Evolutionary conservation across 2,329 filamentous ascomycete species (phyloP), one percentile per base, ranked within the genome.

Genomic region (Epichloe sylvatica): DNA sequence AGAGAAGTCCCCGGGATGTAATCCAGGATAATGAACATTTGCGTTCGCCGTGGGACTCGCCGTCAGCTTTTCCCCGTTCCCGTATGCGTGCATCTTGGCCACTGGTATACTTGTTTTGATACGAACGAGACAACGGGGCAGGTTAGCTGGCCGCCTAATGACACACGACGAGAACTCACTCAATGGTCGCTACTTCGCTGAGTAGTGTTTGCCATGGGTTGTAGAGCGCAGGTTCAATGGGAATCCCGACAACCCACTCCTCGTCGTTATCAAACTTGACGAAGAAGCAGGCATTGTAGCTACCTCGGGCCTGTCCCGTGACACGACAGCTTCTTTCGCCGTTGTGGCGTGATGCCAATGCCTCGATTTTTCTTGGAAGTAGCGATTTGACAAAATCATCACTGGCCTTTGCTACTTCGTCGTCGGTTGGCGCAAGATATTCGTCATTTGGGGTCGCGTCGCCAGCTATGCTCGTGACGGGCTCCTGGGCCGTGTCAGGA

Each of bases 221-320:
- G 21, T 36, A 21, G 15, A 42, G 36, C n/a, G 39, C 46, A 41
- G 46, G 46, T 36, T 41, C 46, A 42, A 47, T 47, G 4, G 46
- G 46, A 42, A 47, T 47, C 25, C 46, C 42, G 15, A 47, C 36
- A 21, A 41, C 37, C 46, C 46, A 42, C 11, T 30, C 30, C 13
- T 33, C 46, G 5, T 42, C 23, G 15, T 47, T 25, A 34, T 47
- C 35, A 21, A 51, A 57, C 36, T 54, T 47, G 49, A 60, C 48
- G 17, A 57, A 58, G 50, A 56, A 58, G 45, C 58, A 58, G 39
- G 52, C 52, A 47, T 60, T 59, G 43, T 55, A 59, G 48, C 57
- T 59, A 21, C 58, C 55, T 46, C 43, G 56, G 9, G 49, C 42
- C 40, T 46, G 50, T 12, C 49, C 50, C 17, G 52, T 52, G 15